These are phyloP conservation scores for Cyclaneusma minus DNA, from an alignment of 2,329 filamentous ascomycete genomes.

Conservation along the genomic window DNA sequence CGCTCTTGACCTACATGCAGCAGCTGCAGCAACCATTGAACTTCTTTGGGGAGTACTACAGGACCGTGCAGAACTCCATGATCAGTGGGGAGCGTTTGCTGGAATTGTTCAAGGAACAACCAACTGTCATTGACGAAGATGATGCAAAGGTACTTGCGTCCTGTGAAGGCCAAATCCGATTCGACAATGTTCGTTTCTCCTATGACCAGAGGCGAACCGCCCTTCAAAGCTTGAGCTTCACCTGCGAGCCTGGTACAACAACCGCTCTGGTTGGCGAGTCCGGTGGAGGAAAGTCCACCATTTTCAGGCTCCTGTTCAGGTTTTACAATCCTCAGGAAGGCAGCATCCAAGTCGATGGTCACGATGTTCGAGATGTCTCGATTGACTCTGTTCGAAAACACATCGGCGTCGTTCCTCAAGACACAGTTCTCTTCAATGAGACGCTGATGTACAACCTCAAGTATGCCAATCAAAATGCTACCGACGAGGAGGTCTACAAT, in stretches of 20 bases:
- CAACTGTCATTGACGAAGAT: constrained; percentile 71
- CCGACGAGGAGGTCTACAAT: constrained; percentile 65
- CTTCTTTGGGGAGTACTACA: constrained; percentile 89
- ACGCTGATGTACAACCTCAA: constrained; percentile 87
- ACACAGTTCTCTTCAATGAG: constrained; percentile 91
- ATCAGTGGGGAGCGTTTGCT: constrained; percentile 92
- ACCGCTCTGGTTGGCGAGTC: constrained; percentile 95
- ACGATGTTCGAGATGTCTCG: constrained; percentile 70
- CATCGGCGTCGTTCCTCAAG: constrained; percentile 93
- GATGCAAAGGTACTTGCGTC: constrained; percentile 43
- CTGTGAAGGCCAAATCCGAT: constrained; percentile 71
- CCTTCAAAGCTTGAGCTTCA: constrained; percentile 69
- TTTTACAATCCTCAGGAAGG: constrained; percentile 83
- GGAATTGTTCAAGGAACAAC: constrained; percentile 91
- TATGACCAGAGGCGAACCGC: constrained; percentile 82
- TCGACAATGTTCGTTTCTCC: constrained; percentile 78
- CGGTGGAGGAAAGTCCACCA: constrained; percentile 89
- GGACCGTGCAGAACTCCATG: constrained; percentile 90
- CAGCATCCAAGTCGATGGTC: constrained; percentile 69
- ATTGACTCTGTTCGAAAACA: constrained; percentile 85
- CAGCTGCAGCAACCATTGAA: constrained; percentile 71
- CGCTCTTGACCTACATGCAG: constrained; percentile 60
- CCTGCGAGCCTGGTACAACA: constrained; percentile 76
- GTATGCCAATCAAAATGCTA: constrained; percentile 71
- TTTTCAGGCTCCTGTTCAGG: constrained; percentile 89